Evolutionary conservation across 2,329 filamentous ascomycete species (phyloP), one percentile per base, ranked within the genome.

Genomic region (Drechslerella coelobrocha): DNA sequence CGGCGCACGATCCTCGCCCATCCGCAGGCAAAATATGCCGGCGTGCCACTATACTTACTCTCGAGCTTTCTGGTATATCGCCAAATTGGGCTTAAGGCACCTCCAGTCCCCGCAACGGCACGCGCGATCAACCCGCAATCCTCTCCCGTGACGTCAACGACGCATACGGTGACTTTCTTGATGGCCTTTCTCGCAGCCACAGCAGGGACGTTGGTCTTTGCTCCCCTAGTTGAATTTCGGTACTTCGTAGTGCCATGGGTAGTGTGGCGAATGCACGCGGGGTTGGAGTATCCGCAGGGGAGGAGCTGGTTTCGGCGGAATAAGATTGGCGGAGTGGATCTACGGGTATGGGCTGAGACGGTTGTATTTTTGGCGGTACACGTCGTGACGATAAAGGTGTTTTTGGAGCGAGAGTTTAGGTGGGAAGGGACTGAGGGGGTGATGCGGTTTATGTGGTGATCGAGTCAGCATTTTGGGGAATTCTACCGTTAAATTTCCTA

Each of bases 191-290:
- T 96, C 6, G 80, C 87, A 2, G 84, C 92, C 0, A 92, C 92
- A 0, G 77, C 88, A 0, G 82, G 96, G 2, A 93, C 90, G 0
- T 84, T 99, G 10, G 81, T 96, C 60, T 94, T 91, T 0, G 92
- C 94, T 0, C 92, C 94, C 0, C 84, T 99, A 0, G 93, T 99
- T 8, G 94, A 99, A 78, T 94, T 94, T 12, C 86, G 94, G 12
- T 99, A 99, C 79, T 96, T 96, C 78, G 95, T 99, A 77, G 83
- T 97, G 10, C 92, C 93, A 0, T 99, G 92, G 91, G 85, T 97
- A 7, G 87, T 97, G 76, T 97, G 92, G 91, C 85, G 94, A 0
- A 80, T 97, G 6, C 84, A 95, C 76, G 80, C 95, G 0, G 56
- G 53, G 14, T 24, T 61, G 5, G 62, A 72, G 23, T 54, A 61